A percentile compares a stretch with the other conserved stretches of the same genome.
These are phyloP conservation scores for Malus asiatica DNA, from an alignment of 306 rosid species.

Conservation along the genomic window DNA sequence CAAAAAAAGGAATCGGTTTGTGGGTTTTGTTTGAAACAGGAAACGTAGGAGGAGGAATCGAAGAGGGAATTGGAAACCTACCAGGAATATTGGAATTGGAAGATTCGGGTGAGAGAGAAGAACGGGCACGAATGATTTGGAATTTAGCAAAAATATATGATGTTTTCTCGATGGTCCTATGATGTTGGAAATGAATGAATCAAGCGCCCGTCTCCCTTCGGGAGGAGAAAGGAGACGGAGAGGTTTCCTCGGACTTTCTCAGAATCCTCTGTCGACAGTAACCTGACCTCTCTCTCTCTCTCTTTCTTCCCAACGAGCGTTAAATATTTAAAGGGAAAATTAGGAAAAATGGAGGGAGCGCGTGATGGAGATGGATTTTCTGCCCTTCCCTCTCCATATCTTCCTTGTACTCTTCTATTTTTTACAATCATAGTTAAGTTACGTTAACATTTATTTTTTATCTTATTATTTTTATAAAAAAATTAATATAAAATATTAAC, in stretches of 20 bases:
- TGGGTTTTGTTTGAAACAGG: background rate
- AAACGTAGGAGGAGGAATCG: background rate
- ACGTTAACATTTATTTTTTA: too few species aligned
- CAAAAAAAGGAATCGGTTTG: background rate
- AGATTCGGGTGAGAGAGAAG: slow-evolving; percentile 15
- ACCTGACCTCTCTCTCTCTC: background rate
- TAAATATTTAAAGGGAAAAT: background rate
- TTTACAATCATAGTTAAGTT: too few species aligned
- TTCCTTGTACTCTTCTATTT: too few species aligned
- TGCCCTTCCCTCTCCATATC: too few species aligned
- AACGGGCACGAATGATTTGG: slow-evolving; percentile 8
- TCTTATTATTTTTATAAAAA: too few species aligned
- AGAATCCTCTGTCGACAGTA: background rate
- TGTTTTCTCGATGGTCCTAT: background rate
- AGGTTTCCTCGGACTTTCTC: slow-evolving; percentile 23
- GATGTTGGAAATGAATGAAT: background rate
- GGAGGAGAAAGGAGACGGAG: slow-evolving; percentile 13
- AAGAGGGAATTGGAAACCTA: slow-evolving; percentile 5
- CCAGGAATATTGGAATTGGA: background rate
- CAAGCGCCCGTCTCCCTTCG: slow-evolving; percentile 30
- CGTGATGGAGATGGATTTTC: too few species aligned
- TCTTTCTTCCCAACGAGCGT: background rate
- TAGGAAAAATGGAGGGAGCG: background rate
- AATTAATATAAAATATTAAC: too few species aligned
- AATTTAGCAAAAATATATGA: background rate